Conservation (phyloP, 805 yeast species). For the Pichia heedii region DNA sequence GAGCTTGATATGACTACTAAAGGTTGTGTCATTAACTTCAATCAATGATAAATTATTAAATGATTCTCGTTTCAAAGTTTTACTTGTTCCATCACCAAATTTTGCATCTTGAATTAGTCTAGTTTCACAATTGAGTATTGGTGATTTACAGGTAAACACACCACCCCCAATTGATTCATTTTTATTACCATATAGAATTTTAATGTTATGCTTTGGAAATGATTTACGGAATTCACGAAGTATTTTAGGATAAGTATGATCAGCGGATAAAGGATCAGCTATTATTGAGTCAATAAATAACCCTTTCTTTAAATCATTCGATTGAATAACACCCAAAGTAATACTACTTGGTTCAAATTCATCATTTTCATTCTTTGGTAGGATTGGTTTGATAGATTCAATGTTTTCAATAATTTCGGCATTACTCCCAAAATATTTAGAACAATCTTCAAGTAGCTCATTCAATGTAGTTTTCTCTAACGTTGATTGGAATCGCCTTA, state of each 20-base stretch:
- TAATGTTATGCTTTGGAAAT: constrained; percentile 10
- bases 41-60: constrained; percentile 25
- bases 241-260: constrained; percentile 14
- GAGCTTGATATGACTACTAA: constrained; percentile 7
- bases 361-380: constrained; percentile 5
- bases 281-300: constrained; percentile 20
- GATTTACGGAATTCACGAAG: constrained; percentile 9
- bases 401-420: constrained; percentile 11
- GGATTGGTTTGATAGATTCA: constrained; percentile 10
- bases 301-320: constrained; percentile 13
- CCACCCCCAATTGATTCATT: constrained; percentile 9
- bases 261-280: constrained; percentile 24
- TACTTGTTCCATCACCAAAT: constrained; percentile 16
- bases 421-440: constrained; percentile 4
- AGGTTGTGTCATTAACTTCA: constrained; percentile 18
- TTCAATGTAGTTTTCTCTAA: not conserved
- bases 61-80: constrained; percentile 13
- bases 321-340: constrained; percentile 23
- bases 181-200: constrained; percentile 8
- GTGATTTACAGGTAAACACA: constrained; percentile 19
- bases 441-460: not conserved
- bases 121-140: constrained; percentile 22
- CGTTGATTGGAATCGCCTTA: not conserved
- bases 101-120: constrained; percentile 23
- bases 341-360: constrained; percentile 18